phyloP scores from a whole-genome alignment of 2,329 filamentous ascomycete genomes.

The Zymoseptoria tritici region DNA sequence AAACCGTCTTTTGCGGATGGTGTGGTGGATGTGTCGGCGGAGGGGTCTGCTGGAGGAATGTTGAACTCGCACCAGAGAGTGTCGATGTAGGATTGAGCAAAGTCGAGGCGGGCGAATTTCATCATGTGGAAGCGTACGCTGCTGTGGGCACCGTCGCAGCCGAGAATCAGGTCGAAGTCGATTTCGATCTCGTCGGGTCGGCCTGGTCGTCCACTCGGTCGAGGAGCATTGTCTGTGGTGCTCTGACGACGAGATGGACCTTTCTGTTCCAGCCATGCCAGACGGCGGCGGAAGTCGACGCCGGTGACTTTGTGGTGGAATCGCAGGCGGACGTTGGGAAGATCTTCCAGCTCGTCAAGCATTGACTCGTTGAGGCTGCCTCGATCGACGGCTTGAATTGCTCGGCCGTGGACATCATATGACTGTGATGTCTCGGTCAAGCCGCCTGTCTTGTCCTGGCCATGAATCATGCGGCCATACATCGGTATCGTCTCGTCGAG shows the following conservation, averaged over 20 bases:
- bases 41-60: slow-evolving; percentile 50
- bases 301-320: slow-evolving; percentile 93
- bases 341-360: slow-evolving; percentile 71
- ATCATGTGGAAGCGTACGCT: slow-evolving; percentile 87
- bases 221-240: slow-evolving; percentile 9
- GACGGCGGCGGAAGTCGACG: slow-evolving; percentile 69
- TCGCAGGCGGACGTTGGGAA: slow-evolving; percentile 83
- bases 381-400: slow-evolving; percentile 79
- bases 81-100: slow-evolving; percentile 90
- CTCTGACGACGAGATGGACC: slow-evolving; percentile 15
- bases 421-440: slow-evolving; percentile 73
- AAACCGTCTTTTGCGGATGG: slow-evolving; percentile 48
- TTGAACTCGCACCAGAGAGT: slow-evolving; percentile 96
- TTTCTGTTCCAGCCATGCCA: slow-evolving; percentile 74
- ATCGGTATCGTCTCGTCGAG: slow-evolving; percentile 79
- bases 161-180: slow-evolving; percentile 85
- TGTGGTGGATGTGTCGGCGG: slow-evolving; percentile 10
- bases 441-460: slow-evolving; percentile 54
- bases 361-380: slow-evolving; percentile 74
- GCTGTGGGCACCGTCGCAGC: slow-evolving; percentile 91
- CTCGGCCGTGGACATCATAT: slow-evolving; percentile 81
- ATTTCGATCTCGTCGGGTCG: slow-evolving; percentile 62
- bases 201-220: slow-evolving; percentile 14
- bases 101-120: slow-evolving; percentile 88
- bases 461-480: slow-evolving; percentile 94